These are phyloP conservation scores for Phyllosticta citrichinensis DNA, from an alignment of 2,329 filamentous ascomycete genomes.

Conservation along the genomic window DNA sequence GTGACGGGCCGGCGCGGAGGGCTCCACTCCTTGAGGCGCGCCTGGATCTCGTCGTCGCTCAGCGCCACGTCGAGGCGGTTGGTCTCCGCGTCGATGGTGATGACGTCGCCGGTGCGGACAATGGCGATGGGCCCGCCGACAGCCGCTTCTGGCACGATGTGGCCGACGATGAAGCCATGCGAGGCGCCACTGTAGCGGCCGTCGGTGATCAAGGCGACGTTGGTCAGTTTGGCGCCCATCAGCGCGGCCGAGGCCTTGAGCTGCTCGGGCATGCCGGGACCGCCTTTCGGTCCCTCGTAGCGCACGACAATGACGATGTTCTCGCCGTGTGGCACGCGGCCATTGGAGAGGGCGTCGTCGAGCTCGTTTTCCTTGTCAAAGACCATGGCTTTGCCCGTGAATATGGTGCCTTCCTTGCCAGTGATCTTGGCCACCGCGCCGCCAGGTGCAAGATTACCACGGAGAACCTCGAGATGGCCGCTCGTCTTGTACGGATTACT, in stretches of 20 bases:
- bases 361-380: conserved; percentile 81
- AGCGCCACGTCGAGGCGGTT: conserved; percentile 67
- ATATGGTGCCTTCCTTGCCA: conserved; percentile 79
- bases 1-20: conserved; percentile 62
- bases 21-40: conserved; percentile 57
- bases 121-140: conserved; percentile 81
- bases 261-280: conserved; percentile 94
- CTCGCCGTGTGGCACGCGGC: conserved; percentile 62
- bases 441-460: conserved; percentile 77
- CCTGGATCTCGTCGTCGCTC: conserved; percentile 58
- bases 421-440: conserved; percentile 95
- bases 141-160: conserved; percentile 84
- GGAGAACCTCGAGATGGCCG: conserved; percentile 80
- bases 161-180: conserved; percentile 89
- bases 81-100: conserved; percentile 76
- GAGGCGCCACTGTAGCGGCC: conserved; percentile 80
- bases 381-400: conserved; percentile 70
- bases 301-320: conserved; percentile 84
- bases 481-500: conserved; percentile 75
- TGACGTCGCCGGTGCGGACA: conserved; percentile 66
- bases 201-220: conserved; percentile 86
- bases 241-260: conserved; percentile 80
- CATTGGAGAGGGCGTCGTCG: conserved; percentile 60
- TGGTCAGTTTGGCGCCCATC: conserved; percentile 81
- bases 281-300: conserved; percentile 88